Percentiles rank a stretch among this genome's conserved stretches.
Evolutionary conservation across 148 eudicot genomes (phyloP).

Genomic region (Heliosperma pusillum): DNA sequence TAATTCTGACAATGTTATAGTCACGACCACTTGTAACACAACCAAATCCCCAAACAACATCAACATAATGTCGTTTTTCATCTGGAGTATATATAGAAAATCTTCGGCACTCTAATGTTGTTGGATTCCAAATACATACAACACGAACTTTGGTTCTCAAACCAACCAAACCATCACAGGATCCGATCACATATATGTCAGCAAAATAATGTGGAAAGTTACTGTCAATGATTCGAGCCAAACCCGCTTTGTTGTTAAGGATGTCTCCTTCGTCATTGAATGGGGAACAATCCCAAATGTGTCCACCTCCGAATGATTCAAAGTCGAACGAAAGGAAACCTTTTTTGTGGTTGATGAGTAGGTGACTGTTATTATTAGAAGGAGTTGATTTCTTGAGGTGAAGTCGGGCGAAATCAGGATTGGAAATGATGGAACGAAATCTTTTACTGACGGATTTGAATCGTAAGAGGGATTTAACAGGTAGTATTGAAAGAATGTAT

Average conservation of each 20-base stretch:
- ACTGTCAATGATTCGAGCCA: neutral
- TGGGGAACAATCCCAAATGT: neutral
- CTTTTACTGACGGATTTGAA: constrained; percentile 6
- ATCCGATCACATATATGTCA: neutral
- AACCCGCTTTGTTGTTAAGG: neutral
- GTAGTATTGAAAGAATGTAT: neutral
- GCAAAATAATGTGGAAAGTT: neutral
- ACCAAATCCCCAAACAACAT: constrained; percentile 13
- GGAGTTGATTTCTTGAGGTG: constrained; percentile 4
- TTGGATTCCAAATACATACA: neutral
- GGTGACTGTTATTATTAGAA: neutral
- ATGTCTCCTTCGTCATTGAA: neutral
- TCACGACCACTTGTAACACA: neutral
- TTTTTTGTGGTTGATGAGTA: constrained; percentile 1
- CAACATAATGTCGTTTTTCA: neutral
- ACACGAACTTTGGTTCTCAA: neutral
- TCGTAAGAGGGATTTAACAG: neutral
- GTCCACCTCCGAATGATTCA: neutral
- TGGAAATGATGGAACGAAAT: constrained; percentile 8
- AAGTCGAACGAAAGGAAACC: constrained; percentile 6
- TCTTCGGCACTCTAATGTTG: neutral
- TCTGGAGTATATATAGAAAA: neutral
- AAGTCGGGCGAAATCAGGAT: neutral
- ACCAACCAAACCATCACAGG: neutral
- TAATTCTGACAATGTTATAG: constrained; percentile 8